Conservation (phyloP, 768 basidiomycete genomes). For the Rhodotorula toruloides region DNA sequence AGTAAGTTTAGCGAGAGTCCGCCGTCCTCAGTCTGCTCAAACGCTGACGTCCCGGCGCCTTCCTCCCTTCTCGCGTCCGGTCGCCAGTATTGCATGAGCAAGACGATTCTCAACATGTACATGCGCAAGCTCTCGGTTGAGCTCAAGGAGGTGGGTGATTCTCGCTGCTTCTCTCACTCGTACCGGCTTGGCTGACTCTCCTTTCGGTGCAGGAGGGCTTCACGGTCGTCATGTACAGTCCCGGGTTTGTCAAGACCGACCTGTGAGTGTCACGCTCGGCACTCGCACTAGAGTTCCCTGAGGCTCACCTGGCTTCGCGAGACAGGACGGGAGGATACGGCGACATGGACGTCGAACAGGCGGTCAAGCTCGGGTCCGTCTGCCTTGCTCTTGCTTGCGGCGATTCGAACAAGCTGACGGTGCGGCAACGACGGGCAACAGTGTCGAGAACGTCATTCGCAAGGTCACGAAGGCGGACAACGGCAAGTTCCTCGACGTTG, state of each 20-base stretch:
- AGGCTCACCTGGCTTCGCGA: background rate
- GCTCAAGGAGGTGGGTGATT: background rate
- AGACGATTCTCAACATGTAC: constrained; percentile 4
- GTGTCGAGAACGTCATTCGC: no score
- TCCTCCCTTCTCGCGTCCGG: background rate
- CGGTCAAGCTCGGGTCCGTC: background rate
- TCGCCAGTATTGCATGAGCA: background rate
- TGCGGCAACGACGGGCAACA: no score
- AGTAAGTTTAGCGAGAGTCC: background rate
- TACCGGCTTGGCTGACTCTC: background rate
- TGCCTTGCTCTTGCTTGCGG: background rate
- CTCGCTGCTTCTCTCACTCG: background rate
- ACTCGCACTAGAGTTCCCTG: background rate
- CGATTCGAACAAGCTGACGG: no score
- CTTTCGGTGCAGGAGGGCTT: background rate
- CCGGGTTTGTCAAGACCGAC: background rate
- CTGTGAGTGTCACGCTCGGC: background rate
- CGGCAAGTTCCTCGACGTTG: no score
- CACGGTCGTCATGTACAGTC: background rate
- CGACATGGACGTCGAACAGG: background rate
- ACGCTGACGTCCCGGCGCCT: background rate
- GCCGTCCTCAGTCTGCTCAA: no score
- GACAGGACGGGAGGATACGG: background rate
- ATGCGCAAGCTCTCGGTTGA: background rate
- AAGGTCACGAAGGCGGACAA: no score